A percentile compares a stretch with the other conserved stretches of the same genome.
These are phyloP conservation scores for Naumovozyma baii DNA, from an alignment of 805 yeast genomes.

Conservation along the genomic window DNA sequence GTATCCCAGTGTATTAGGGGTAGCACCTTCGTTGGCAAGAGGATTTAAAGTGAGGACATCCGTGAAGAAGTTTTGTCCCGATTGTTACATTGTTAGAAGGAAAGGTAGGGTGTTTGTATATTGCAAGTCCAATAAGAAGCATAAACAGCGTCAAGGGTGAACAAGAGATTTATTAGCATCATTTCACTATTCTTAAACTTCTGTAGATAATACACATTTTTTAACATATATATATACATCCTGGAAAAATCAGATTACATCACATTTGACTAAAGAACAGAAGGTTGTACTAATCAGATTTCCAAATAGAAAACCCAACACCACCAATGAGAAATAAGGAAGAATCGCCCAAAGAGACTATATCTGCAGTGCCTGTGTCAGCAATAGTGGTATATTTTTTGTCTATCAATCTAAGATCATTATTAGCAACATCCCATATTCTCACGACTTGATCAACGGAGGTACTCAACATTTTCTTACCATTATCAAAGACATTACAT, in stretches of 20 bases:
- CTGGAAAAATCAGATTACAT: too few relatives aligned
- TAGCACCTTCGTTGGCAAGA: slow-evolving; percentile 32
- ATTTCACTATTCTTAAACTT: neutral
- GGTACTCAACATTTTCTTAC: slow-evolving; percentile 40
- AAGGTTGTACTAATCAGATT: slow-evolving; percentile 2
- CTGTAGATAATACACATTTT: slow-evolving; percentile 1
- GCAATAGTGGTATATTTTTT: slow-evolving; percentile 70
- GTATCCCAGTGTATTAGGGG: neutral
- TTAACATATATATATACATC: too few relatives aligned
- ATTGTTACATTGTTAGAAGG: slow-evolving; percentile 87
- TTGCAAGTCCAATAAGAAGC: slow-evolving; percentile 88
- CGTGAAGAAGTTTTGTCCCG: slow-evolving; percentile 85
- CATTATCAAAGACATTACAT: slow-evolving; percentile 31
- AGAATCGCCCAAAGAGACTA: slow-evolving; percentile 24
- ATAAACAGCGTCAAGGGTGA: slow-evolving; percentile 85
- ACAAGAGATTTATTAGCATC: neutral
- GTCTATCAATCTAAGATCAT: slow-evolving; percentile 26
- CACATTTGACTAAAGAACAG: neutral
- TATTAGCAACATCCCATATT: slow-evolving; percentile 43
- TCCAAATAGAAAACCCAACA: slow-evolving; percentile 62
- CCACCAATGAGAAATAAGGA: slow-evolving; percentile 56
- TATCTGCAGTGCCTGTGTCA: slow-evolving; percentile 72
- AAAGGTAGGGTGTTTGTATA: slow-evolving; percentile 90
- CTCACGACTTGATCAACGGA: slow-evolving; percentile 79
- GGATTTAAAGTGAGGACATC: slow-evolving; percentile 88